A percentile compares a stretch with the other conserved stretches of the same genome.
These are phyloP conservation scores for Eucalyptus grandis DNA, from an alignment of 345 rosid species.

Conservation along the genomic window DNA sequence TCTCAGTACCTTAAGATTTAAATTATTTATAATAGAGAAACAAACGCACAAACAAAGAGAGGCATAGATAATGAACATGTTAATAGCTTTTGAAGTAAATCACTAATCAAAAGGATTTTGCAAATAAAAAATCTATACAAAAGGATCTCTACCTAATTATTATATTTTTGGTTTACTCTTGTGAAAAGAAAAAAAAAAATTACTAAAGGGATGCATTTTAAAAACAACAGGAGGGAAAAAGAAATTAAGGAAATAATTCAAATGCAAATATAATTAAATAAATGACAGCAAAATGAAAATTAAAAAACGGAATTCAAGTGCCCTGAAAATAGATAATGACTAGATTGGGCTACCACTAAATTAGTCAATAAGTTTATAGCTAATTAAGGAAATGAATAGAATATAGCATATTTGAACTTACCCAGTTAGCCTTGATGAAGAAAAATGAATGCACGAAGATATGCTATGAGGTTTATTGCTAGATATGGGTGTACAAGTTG, in stretches of 20 bases:
- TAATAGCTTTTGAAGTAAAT: not conserved
- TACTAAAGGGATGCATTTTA: not conserved
- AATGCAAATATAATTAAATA: no score
- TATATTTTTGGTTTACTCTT: not conserved
- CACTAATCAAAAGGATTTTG: not conserved
- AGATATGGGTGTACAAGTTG: not conserved
- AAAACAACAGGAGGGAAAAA: not conserved
- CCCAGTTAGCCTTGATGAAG: not conserved
- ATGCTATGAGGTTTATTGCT: not conserved
- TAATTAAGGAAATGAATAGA: not conserved
- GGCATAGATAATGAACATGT: not conserved
- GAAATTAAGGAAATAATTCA: not conserved
- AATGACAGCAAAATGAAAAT: not conserved
- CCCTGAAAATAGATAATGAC: not conserved
- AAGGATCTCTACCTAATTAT: not conserved
- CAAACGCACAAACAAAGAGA: no score
- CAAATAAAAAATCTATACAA: not conserved
- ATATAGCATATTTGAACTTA: not conserved
- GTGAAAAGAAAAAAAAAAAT: no score
- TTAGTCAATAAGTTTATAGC: not conserved
- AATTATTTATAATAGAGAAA: not conserved
- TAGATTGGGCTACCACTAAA: not conserved
- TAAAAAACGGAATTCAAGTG: not conserved
- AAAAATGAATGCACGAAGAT: not conserved
- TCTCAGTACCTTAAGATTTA: not conserved